A percentile compares a stretch with the other conserved stretches of the same genome.
phyloP scores from a whole-genome alignment of 164 flowering plant species.

The Tinospora cordifolia region DNA sequence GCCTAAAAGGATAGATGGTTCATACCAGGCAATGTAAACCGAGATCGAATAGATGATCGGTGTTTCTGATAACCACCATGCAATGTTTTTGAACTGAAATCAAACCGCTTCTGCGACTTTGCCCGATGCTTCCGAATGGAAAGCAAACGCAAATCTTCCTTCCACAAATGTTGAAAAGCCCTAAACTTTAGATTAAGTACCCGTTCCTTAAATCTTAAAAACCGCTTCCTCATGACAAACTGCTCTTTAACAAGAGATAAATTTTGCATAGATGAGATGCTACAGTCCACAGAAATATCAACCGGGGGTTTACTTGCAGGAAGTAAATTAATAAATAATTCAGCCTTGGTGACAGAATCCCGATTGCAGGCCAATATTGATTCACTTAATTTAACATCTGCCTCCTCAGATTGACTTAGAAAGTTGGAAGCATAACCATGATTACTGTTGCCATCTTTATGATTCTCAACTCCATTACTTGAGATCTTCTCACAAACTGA shows the following conservation, averaged over 20 bases:
- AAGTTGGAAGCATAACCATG: slow-evolving; percentile 1
- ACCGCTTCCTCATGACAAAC: slow-evolving; percentile 36
- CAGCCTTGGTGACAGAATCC: slow-evolving; percentile 47
- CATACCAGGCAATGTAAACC: slow-evolving; percentile 44
- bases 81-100: slow-evolving; percentile 31
- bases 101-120: slow-evolving; percentile 63
- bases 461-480: slow-evolving; percentile 6
- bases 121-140: slow-evolving; percentile 49
- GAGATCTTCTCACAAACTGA: slow-evolving; percentile 10
- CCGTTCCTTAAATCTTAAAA: slow-evolving; percentile 60
- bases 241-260: slow-evolving; percentile 33
- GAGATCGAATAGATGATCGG: slow-evolving; percentile 57
- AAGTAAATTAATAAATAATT: slow-evolving; percentile 41
- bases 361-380: slow-evolving; percentile 46
- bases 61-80: slow-evolving; percentile 48
- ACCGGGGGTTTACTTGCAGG: slow-evolving; percentile 23
- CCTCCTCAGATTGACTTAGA: slow-evolving; percentile 2
- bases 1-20: slow-evolving; percentile 1
- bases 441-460: slow-evolving; percentile 11
- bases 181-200: slow-evolving; percentile 61
- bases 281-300: slow-evolving; percentile 18
- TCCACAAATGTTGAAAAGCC: slow-evolving; percentile 66
- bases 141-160: slow-evolving; percentile 60
- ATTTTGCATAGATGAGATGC: slow-evolving; percentile 13
- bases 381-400: slow-evolving; percentile 21